Percentiles rank a stretch among this genome's conserved stretches.
Conservation (phyloP, 768 basidiomycete species). For the Kwoniella bestiolae region DNA sequence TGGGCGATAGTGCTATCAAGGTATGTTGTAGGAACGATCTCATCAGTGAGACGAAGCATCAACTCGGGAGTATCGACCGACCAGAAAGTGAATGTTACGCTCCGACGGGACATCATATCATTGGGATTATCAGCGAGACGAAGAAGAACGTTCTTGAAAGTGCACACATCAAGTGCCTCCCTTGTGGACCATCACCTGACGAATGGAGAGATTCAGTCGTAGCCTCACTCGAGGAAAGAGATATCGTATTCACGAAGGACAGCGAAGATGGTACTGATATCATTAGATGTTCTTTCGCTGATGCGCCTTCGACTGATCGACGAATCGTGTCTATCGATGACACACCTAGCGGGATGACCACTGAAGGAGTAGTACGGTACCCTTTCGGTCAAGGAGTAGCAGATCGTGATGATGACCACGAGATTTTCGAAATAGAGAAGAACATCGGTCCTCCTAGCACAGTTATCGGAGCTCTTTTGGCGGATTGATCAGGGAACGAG, state of each 20-base stretch:
- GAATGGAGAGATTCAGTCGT: background rate
- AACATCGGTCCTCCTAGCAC: too few species aligned
- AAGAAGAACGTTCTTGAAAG: background rate
- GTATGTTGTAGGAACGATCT: background rate
- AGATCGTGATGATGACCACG: too few species aligned
- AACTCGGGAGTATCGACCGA: background rate
- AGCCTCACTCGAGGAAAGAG: background rate
- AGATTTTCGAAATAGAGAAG: too few species aligned
- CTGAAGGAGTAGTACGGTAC: too few species aligned
- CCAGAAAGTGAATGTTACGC: background rate
- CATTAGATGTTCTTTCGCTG: background rate
- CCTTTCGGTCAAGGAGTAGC: too few species aligned
- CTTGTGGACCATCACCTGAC: background rate
- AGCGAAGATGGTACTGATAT: background rate
- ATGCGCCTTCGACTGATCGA: background rate
- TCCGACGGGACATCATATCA: background rate
- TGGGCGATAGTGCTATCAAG: background rate
- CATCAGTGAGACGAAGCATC: slow-evolving; percentile 1
- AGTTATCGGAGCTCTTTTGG: too few species aligned
- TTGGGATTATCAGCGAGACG: background rate
- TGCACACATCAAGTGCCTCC: background rate
- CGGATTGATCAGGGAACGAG: too few species aligned
- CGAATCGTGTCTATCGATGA: background rate
- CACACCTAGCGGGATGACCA: too few species aligned
- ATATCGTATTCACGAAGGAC: background rate